Conservation (phyloP, 352 stramenopile genomes). For the Phytophthora sp. region DNA sequence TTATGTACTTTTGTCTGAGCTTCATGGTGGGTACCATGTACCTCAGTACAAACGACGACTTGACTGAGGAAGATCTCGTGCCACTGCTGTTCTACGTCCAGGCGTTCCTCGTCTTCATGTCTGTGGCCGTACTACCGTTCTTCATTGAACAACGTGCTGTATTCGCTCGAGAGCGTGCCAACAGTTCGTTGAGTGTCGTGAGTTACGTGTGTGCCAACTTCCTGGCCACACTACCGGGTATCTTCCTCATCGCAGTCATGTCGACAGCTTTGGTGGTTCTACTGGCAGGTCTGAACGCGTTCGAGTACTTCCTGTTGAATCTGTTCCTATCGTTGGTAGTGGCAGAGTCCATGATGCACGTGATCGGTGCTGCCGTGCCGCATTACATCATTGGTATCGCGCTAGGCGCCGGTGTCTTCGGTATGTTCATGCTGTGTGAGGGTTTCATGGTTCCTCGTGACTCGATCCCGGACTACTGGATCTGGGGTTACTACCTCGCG, state of each 20-base stretch:
- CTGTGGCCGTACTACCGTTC: slow-evolving; percentile 81
- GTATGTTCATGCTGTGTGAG: slow-evolving; percentile 10
- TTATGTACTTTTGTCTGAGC: slow-evolving; percentile 75
- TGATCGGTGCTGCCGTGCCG: slow-evolving; percentile 65
- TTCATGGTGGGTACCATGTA: slow-evolving; percentile 76
- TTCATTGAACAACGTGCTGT: slow-evolving; percentile 84
- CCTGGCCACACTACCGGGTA: slow-evolving; percentile 66
- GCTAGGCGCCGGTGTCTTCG: slow-evolving; percentile 22
- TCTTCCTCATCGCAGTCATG: slow-evolving; percentile 67
- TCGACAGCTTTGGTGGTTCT: slow-evolving; percentile 48
- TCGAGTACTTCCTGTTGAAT: slow-evolving; percentile 58
- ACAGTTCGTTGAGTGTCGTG: slow-evolving; percentile 72
- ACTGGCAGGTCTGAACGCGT: slow-evolving; percentile 52
- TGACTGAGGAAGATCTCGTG: slow-evolving; percentile 45
- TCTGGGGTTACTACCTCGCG: slow-evolving; percentile 81
- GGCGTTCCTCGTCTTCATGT: slow-evolving; percentile 90
- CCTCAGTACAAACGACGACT: slow-evolving; percentile 48
- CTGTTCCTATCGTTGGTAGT: slow-evolving; percentile 73
- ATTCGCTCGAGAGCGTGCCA: slow-evolving; percentile 50
- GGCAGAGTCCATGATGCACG: slow-evolving; percentile 74
- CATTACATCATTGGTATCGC: slow-evolving; percentile 85
- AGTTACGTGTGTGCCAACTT: slow-evolving; percentile 77
- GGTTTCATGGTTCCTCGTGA: slow-evolving; percentile 38
- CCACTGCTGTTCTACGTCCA: slow-evolving; percentile 83
- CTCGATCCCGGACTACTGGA: slow-evolving; percentile 66